These are phyloP conservation scores for Camellia japonica DNA, from an alignment of 148 eudicot genomes.

Conservation along the genomic window DNA sequence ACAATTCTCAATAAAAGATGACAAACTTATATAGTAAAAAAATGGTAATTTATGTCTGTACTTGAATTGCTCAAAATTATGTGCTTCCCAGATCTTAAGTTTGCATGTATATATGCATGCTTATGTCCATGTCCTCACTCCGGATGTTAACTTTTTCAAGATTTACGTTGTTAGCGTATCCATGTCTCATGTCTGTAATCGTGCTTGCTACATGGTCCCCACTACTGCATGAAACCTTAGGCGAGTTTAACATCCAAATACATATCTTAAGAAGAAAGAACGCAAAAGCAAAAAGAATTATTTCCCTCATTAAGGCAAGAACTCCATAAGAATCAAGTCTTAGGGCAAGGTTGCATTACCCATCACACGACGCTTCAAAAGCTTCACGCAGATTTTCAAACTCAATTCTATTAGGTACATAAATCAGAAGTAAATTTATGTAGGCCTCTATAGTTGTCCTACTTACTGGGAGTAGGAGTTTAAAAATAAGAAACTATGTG, in stretches of 20 bases:
- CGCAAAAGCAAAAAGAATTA: no score
- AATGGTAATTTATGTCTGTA: neutral
- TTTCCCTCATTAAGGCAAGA: no score
- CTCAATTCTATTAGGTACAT: neutral
- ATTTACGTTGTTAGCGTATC: neutral
- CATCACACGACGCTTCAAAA: no score
- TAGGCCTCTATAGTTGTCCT: no score
- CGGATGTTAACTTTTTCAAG: neutral
- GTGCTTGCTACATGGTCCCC: conserved; percentile 1
- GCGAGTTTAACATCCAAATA: neutral
- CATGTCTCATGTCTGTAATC: neutral
- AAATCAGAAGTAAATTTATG: no score
- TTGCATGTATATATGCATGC: neutral
- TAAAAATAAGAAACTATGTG: neutral
- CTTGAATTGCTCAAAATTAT: neutral
- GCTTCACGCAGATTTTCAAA: no score
- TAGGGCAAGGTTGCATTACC: no score
- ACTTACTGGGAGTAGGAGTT: no score
- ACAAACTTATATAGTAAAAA: neutral
- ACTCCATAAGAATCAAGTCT: no score
- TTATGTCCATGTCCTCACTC: neutral
- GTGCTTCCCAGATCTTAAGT: neutral
- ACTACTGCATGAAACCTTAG: neutral
- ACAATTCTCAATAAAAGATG: neutral
- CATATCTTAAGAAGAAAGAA: no score